Evolutionary conservation across 2,329 filamentous ascomycete species (phyloP), one percentile per base, ranked within the genome.

Genomic region (Aphanocladium album): DNA sequence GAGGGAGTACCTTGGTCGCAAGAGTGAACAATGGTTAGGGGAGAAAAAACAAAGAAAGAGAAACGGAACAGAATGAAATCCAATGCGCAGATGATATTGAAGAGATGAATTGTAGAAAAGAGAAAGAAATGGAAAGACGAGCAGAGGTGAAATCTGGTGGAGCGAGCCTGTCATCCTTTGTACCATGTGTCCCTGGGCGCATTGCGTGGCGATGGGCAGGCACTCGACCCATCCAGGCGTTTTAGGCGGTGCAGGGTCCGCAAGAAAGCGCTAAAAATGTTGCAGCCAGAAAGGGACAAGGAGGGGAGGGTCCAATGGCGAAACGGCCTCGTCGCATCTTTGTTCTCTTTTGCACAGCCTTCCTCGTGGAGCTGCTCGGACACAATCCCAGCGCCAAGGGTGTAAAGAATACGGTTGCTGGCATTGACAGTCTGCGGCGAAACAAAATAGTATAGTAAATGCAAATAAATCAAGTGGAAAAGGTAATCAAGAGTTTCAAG

Each of bases 101-200:
- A 55, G 39, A 55, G 37, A 33, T 25, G 25, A 45, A 33, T 46
- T 30, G 23, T 14, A 43, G 27, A 21, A 45, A 52, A 12, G 14
- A 25, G 21, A 33, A 49, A 6, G 16, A 43, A 43, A 43, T n/a
- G 9, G 23, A 54, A n/a, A 54, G 35, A 30, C 23, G 23, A 45
- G 9, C 6, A 7, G 33, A 55, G 25, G 12, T 14, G 25, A 46
- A 35, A 11, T 46, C 14, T 8, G 25, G 53, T 46, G 53, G 53
- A 56, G 54, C 54, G 45, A 23, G 54, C 27, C 43, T 37, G 43
- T 25, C 30, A 19, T 47, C 43, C 43, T 57, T 57, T 57, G 27
- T 45, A 52, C n/a, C 33, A 37, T 6, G 47, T 17, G 30, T 27
- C 27, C 19, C n/a, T n/a, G n/a, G 43, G 43, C n/a, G 47, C 23